Conservation (phyloP, 2,329 filamentous ascomycete species). For the Pseudogymnoascus sp. region DNA sequence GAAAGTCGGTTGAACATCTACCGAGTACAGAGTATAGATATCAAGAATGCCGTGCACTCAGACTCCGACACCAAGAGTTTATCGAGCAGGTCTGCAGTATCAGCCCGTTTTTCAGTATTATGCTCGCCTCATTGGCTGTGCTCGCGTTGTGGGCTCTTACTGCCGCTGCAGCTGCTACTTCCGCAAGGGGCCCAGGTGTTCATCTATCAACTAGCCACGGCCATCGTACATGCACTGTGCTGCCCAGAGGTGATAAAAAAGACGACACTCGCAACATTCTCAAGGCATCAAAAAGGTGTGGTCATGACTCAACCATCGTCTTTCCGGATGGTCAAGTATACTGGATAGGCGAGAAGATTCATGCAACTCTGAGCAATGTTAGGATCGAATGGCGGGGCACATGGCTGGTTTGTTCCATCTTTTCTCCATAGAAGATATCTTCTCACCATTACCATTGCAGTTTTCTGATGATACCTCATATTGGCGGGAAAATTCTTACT, state of each 20-base stretch:
- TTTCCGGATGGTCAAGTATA: conserved; percentile 45
- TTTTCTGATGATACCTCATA: conserved; percentile 45
- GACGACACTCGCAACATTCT: not conserved
- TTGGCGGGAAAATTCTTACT: conserved; percentile 47
- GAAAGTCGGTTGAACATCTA: too few relatives aligned
- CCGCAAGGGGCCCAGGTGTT: not conserved
- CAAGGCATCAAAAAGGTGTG: too few relatives aligned
- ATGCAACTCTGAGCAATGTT: conserved; percentile 42
- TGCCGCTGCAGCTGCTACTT: not conserved
- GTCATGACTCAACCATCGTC: conserved; percentile 30
- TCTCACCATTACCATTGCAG: conserved; percentile 22
- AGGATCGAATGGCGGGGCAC: conserved; percentile 28
- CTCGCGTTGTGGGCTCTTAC: not conserved
- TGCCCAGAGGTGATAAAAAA: not conserved
- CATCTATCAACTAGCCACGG: not conserved
- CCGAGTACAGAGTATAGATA: too few relatives aligned
- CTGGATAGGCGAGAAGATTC: conserved; percentile 42
- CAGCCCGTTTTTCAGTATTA: not conserved
- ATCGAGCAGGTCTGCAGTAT: too few relatives aligned
- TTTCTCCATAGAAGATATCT: not conserved
- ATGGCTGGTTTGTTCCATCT: too few relatives aligned
- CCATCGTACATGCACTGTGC: not conserved
- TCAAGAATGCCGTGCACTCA: too few relatives aligned
- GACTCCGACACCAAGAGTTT: too few relatives aligned
- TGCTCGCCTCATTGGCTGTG: not conserved